Evolutionary conservation across 176 grass and related monocot genomes (phyloP).

Genomic region (Carex scoparia): DNA sequence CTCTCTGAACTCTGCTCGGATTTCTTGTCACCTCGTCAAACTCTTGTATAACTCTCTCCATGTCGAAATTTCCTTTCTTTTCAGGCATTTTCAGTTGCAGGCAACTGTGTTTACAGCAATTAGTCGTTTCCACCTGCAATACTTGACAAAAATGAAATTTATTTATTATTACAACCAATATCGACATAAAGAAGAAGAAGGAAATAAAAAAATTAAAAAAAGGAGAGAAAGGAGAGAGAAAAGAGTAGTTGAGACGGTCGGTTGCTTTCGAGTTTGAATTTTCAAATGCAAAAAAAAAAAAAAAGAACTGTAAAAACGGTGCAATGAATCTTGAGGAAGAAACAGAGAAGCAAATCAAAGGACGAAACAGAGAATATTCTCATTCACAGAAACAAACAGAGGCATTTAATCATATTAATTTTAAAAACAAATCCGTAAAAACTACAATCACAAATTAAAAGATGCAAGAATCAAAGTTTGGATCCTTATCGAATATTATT

Average conservation of each 20-base stretch:
- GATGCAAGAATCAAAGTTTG: background rate
- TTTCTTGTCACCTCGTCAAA: constrained; percentile 59
- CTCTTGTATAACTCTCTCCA: constrained; percentile 56
- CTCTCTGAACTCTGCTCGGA: constrained; percentile 49
- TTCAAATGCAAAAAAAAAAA: background rate
- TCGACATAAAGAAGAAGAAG: background rate
- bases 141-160: background rate
- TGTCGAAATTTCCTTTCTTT: constrained; percentile 40
- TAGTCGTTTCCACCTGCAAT: background rate
- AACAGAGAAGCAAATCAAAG: constrained; percentile 23
- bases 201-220: background rate
- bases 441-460: constrained; percentile 6
- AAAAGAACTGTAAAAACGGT: background rate
- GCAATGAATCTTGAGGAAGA: background rate
- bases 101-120: background rate
- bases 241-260: background rate
- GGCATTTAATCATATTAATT: background rate
- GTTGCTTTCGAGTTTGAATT: constrained; percentile 5
- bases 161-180: background rate
- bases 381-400: background rate
- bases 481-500: background rate
- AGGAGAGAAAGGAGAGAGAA: background rate
- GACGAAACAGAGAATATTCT: constrained; percentile 18
- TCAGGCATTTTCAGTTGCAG: constrained; percentile 29
- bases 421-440: background rate